These are phyloP conservation scores for Sporothrix curviconia DNA, from an alignment of 2,329 filamentous ascomycete species.

Conservation along the genomic window DNA sequence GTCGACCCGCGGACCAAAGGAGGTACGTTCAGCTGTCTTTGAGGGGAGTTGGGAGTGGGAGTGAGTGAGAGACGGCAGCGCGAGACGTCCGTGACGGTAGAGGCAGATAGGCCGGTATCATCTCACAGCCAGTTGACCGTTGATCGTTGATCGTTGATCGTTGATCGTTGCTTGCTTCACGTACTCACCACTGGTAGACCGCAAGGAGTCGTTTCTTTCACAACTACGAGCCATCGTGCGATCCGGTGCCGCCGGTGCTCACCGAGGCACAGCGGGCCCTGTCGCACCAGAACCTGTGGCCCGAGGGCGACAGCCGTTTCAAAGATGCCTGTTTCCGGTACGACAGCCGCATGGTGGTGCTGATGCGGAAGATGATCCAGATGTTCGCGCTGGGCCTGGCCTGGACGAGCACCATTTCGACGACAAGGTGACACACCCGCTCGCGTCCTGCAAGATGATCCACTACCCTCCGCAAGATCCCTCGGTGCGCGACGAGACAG, in stretches of 20 bases:
- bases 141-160: too few relatives aligned
- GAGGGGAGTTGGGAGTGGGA: too few relatives aligned
- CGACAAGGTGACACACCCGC: constrained; percentile 10
- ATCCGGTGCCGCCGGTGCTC: constrained; percentile 10
- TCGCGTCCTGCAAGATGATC: constrained; percentile 14
- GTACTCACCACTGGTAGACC: constrained; percentile 9
- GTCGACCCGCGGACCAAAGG: constrained; percentile 12
- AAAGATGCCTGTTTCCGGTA: constrained; percentile 7
- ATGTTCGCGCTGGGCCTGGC: constrained; percentile 11
- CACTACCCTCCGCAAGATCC: constrained; percentile 11
- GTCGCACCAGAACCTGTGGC: constrained; percentile 10
- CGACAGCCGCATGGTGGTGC: constrained; percentile 8
- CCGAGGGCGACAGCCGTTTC: neutral
- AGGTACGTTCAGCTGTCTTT: neutral
- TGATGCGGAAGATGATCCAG: constrained; percentile 15
- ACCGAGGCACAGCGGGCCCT: constrained; percentile 13
- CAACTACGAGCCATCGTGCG: constrained; percentile 15
- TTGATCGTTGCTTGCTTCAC: too few relatives aligned
- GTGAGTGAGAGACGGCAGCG: too few relatives aligned
- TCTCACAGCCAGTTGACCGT: too few relatives aligned
- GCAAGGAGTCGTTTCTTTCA: constrained; percentile 18
- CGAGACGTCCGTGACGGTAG: too few relatives aligned
- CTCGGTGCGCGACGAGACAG: constrained; percentile 7
- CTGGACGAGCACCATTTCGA: constrained; percentile 14
- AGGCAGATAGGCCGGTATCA: too few relatives aligned